Conservation (phyloP, 2,329 filamentous ascomycete genomes). For the Colletotrichum sp. region DNA sequence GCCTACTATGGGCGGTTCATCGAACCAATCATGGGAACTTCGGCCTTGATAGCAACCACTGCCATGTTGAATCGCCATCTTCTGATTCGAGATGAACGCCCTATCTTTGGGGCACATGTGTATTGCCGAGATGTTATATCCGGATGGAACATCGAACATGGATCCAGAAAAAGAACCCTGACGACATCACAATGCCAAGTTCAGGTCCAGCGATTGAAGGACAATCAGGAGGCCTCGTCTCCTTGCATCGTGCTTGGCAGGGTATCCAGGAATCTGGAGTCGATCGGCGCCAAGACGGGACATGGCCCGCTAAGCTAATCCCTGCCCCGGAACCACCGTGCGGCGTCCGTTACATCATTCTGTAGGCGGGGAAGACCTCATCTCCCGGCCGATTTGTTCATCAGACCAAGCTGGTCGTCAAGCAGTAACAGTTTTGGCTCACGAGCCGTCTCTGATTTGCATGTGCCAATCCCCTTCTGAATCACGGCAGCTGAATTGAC, state of each 20-base stretch:
- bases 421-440: neutral
- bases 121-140: neutral
- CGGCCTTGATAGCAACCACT: neutral
- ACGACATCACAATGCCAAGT: neutral
- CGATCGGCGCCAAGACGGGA: conserved; percentile 21
- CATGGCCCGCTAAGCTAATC: conserved; percentile 19
- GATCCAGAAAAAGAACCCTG: neutral
- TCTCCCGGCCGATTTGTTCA: conserved; percentile 1
- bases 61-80: neutral
- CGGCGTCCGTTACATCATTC: conserved; percentile 19
- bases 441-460: neutral
- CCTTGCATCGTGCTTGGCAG: conserved; percentile 4
- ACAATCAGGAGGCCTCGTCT: neutral
- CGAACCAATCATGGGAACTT: neutral
- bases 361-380: conserved; percentile 4
- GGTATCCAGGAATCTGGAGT: conserved; percentile 15
- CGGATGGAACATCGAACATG: neutral
- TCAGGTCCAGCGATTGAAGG: neutral
- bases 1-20: neutral
- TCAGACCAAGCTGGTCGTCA: neutral
- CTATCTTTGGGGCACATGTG: neutral
- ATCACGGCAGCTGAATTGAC: neutral
- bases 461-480: neutral
- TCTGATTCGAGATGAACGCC: neutral
- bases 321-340: conserved; percentile 13